Base-by-base conservation (phyloP, 208 protist genomes). In the Acanthamoeba lugdunensis region DNA sequence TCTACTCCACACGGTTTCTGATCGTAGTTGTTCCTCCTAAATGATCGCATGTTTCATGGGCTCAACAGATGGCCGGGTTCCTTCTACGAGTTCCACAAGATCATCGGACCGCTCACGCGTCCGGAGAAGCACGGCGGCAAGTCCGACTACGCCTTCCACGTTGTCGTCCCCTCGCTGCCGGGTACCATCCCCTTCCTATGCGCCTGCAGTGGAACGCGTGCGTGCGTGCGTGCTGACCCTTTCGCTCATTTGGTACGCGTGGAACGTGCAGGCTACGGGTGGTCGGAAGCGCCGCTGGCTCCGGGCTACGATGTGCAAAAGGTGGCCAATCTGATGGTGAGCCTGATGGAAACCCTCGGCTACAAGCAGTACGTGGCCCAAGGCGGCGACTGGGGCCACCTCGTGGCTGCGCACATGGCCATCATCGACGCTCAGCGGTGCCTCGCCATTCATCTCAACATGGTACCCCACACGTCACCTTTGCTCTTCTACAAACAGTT, bases 11-110 rank as follows among this genome's bases (percentile, higher is more conserved):
- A 54, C 50, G 8, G 50, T 5, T 16, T 18, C 50, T 54, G 50
- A 54, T 16, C 14, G 50, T 9, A 54, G 2, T 16, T 54, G 8
- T 16, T 58, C 52, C 52, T 65, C 18, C 14, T 8, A 18, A 8
- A 65, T 65, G 11, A 18, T 16, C 50, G 50, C 14, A 5, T 0
- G 37, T 0, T 41, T 41, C 37, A 41, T 41, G 37, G 37, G 37
- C 37, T 0, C 37, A 4, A 0, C 37, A 79, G 71, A 79, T 92
- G 87, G 87, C 87, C 87, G 21, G 87, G 87, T 45, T 92, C 87
- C 5, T 92, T 77, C 61, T 92, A 63, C 63, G 87, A 92, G 87
- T 92, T 92, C 61, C 63, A 77, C 65, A 92, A 92, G 33, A 14
- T 92, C 58, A 92, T 92, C 65, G 87, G 63, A 18, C 54, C 63